Evolutionary conservation across 129 eudicot genomes (phyloP).

Genomic region (Centella asiatica): DNA sequence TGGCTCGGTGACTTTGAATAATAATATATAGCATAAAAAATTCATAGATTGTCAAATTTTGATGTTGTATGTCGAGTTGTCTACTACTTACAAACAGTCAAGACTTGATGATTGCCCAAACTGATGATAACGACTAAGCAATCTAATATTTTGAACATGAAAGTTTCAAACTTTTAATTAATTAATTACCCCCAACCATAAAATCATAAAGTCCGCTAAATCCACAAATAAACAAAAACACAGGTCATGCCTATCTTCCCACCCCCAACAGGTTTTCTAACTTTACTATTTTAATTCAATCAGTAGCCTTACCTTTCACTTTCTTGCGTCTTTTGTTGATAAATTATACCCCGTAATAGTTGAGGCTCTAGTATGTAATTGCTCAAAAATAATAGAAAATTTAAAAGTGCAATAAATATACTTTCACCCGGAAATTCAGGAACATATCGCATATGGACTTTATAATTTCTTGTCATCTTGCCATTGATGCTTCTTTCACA

Average conservation of each 20-base stretch:
- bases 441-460: neutral
- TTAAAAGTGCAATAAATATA: constrained; percentile 28
- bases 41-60: too few species aligned
- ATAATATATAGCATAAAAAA: too few species aligned
- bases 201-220: constrained; percentile 19
- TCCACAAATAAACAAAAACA: constrained; percentile 7
- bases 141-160: constrained; percentile 18
- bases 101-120: constrained; percentile 22
- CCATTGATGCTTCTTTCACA: neutral
- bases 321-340: constrained; percentile 40
- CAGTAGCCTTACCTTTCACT: constrained; percentile 16
- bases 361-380: constrained; percentile 29
- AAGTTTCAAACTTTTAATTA: constrained; percentile 20
- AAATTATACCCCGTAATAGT: neutral
- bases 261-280: constrained; percentile 22
- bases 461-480: neutral
- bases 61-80: too few species aligned
- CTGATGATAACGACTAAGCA: neutral
- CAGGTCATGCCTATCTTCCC: neutral
- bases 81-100: constrained; percentile 14
- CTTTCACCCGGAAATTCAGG: constrained; percentile 20
- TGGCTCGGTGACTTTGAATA: too few species aligned
- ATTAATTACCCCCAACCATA: constrained; percentile 31
- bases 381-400: constrained; percentile 18
- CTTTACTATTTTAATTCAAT: constrained; percentile 16